phyloP scores from a whole-genome alignment of 2,329 filamentous ascomycete species.

The Fusarium liriodendri region DNA sequence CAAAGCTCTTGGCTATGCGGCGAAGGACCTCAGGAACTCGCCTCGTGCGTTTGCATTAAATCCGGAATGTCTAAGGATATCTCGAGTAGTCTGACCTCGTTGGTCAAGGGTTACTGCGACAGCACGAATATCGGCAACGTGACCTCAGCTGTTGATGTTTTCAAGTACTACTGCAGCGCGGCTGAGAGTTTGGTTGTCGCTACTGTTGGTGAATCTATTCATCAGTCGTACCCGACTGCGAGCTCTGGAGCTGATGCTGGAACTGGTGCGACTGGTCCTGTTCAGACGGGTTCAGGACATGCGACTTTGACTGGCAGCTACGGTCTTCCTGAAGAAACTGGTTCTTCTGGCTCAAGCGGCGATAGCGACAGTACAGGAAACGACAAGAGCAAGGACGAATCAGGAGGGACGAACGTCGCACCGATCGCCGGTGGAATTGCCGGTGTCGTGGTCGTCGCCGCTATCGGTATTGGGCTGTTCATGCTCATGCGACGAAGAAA shows the following conservation, averaged over 20 bases:
- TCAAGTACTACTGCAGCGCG: constrained; percentile 62
- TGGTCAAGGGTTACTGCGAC: constrained; percentile 58
- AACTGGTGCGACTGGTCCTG: constrained; percentile 17
- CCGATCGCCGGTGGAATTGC: constrained; percentile 51
- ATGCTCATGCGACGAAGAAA: constrained; percentile 53
- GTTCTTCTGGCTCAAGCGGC: not conserved
- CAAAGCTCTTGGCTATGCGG: constrained; percentile 56
- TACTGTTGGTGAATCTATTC: constrained; percentile 54
- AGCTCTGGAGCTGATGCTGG: constrained; percentile 23
- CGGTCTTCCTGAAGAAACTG: not conserved
- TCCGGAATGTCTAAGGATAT: constrained; percentile 57
- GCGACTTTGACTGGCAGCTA: constrained; percentile 16
- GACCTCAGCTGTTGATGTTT: constrained; percentile 58
- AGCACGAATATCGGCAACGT: constrained; percentile 58
- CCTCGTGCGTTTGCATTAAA: constrained; percentile 65
- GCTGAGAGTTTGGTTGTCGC: constrained; percentile 55
- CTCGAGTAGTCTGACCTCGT: constrained; percentile 56
- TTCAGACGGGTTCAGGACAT: constrained; percentile 17
- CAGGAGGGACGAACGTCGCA: constrained; percentile 38
- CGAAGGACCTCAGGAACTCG: constrained; percentile 59
- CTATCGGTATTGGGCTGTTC: constrained; percentile 45
- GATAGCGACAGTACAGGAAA: not conserved
- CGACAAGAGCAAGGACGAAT: constrained; percentile 9
- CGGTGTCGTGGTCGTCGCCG: constrained; percentile 39
- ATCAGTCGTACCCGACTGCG: constrained; percentile 25